Percentiles rank a stretch among this genome's conserved stretches.
Conservation (phyloP, 257 asterid species). For the Penstemon barbatus region DNA sequence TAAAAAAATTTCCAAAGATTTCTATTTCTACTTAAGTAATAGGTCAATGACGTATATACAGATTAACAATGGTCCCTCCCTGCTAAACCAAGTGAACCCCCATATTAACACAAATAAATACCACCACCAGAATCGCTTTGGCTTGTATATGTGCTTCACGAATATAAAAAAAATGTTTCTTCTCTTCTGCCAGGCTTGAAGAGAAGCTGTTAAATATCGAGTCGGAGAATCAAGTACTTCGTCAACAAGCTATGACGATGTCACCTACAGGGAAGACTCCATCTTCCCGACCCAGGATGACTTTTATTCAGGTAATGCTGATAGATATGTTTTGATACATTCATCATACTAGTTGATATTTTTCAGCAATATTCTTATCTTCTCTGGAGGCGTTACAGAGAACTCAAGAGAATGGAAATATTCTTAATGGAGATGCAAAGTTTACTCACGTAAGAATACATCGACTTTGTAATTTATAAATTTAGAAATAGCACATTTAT, state of each 20-base stretch:
- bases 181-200: slow-evolving; percentile 69
- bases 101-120: neutral
- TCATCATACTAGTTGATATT: slow-evolving; percentile 22
- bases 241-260: slow-evolving; percentile 96
- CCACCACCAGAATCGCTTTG: slow-evolving; percentile 9
- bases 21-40: slow-evolving; percentile 12
- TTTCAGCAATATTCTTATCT: slow-evolving; percentile 25
- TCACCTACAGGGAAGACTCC: slow-evolving; percentile 88
- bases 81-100: slow-evolving; percentile 3
- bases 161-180: slow-evolving; percentile 24
- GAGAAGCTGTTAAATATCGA: slow-evolving; percentile 91
- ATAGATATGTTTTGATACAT: slow-evolving; percentile 15
- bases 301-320: slow-evolving; percentile 67
- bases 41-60: slow-evolving; percentile 4
- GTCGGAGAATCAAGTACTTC: slow-evolving; percentile 97
- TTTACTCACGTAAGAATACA: slow-evolving; percentile 41
- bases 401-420: slow-evolving; percentile 65
- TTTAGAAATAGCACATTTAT: slow-evolving; percentile 2
- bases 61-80: neutral
- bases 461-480: slow-evolving; percentile 8
- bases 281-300: slow-evolving; percentile 73
- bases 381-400: slow-evolving; percentile 46
- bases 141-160: slow-evolving; percentile 7
- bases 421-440: slow-evolving; percentile 57
- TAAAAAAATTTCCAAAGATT: neutral